Conservation (phyloP, 2,329 filamentous ascomycete species). For the Saccharata proteae region DNA sequence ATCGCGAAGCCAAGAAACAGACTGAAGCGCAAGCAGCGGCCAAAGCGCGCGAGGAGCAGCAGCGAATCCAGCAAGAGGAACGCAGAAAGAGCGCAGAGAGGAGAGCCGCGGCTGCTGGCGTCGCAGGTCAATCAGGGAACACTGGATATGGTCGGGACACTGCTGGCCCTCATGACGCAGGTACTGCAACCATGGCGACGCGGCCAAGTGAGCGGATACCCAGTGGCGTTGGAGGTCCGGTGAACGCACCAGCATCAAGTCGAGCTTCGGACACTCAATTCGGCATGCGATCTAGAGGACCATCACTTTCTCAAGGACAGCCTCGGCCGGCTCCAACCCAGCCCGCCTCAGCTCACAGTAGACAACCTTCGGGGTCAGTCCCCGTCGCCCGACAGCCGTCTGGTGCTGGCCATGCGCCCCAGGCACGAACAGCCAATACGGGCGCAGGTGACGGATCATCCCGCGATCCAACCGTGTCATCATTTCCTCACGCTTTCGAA, state of each 20-base stretch:
- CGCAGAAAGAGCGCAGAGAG: conserved; percentile 45
- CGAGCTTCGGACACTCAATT: conserved; percentile 4
- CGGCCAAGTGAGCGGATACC: no score
- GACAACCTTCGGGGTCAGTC: conserved; percentile 20
- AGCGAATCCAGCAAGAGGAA: conserved; percentile 44
- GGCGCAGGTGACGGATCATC: conserved; percentile 14
- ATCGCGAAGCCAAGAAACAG: conserved; percentile 59
- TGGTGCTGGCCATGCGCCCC: conserved; percentile 11
- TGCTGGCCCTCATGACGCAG: no score
- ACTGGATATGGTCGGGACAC: background rate
- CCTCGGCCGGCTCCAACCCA: conserved; percentile 19
- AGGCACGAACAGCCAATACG: conserved; percentile 14
- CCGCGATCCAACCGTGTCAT: conserved; percentile 38
- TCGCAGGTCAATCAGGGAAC: conserved; percentile 26
- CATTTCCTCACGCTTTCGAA: conserved; percentile 94
- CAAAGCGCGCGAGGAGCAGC: conserved; percentile 32
- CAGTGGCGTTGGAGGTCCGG: conserved; percentile 4
- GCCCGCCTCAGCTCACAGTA: conserved; percentile 16
- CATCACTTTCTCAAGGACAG: conserved; percentile 21
- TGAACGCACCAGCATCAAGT: conserved; percentile 3
- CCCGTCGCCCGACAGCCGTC: conserved; percentile 20
- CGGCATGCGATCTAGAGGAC: conserved; percentile 4
- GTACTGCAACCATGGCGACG: no score
- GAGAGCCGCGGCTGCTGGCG: conserved; percentile 43
- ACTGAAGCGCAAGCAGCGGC: conserved; percentile 51